Evolutionary conservation across 345 rosid species (phyloP).

Genomic region (Melaleuca alternifolia): DNA sequence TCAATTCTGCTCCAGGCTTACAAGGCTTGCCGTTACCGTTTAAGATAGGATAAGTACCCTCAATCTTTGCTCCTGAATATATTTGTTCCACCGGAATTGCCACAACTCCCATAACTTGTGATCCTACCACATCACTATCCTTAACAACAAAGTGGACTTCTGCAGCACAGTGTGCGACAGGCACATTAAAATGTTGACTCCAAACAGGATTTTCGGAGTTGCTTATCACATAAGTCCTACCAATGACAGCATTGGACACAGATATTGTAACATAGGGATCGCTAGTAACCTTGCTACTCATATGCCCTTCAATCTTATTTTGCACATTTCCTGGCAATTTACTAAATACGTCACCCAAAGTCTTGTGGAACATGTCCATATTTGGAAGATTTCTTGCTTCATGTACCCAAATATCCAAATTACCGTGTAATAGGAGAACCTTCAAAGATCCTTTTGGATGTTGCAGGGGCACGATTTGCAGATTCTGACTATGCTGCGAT

Average conservation of each 20-base stretch:
- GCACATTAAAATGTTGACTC: constrained; percentile 78
- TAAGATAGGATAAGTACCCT: constrained; percentile 56
- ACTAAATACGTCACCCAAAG: constrained; percentile 63
- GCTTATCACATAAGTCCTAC: constrained; percentile 81
- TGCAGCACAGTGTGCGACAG: constrained; percentile 79
- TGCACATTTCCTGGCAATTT: constrained; percentile 27
- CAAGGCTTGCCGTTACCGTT: constrained; percentile 56
- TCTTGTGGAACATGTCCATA: constrained; percentile 85
- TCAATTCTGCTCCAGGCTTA: constrained; percentile 67
- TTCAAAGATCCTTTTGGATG: constrained; percentile 52
- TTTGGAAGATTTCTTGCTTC: constrained; percentile 80
- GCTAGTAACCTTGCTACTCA: constrained; percentile 55
- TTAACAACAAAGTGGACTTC: constrained; percentile 82
- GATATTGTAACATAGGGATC: constrained; percentile 86
- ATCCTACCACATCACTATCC: constrained; percentile 86
- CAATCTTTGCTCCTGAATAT: constrained; percentile 45
- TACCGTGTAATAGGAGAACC: constrained; percentile 82
- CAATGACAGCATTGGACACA: constrained; percentile 52
- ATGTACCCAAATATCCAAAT: constrained; percentile 66
- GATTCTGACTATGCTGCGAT: constrained; percentile 17
- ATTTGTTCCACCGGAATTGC: constrained; percentile 74
- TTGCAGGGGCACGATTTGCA: constrained; percentile 51
- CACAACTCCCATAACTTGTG: constrained; percentile 73
- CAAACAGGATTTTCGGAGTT: constrained; percentile 82
- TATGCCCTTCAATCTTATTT: constrained; percentile 41